Evolutionary conservation across 2,329 filamentous ascomycete species (phyloP).

Genomic region (Ophiostoma sp.): DNA sequence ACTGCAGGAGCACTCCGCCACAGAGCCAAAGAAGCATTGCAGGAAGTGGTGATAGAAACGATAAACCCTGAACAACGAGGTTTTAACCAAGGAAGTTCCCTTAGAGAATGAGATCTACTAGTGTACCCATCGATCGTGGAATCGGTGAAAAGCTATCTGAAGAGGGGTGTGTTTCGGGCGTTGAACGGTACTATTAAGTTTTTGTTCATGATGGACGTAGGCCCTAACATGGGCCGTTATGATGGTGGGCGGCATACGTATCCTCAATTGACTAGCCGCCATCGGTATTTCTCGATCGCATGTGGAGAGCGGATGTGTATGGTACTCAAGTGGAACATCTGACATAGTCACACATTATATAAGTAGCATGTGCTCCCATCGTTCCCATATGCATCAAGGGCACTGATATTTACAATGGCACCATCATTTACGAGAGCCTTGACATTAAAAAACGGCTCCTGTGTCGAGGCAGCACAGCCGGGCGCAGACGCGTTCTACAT

Average conservation of each 20-base stretch:
- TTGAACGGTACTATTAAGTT: background rate
- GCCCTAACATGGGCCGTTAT: background rate
- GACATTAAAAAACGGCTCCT: background rate
- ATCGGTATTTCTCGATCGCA: too few relatives aligned
- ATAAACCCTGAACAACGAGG: slow-evolving; percentile 5
- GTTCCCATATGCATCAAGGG: background rate
- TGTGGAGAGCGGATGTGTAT: background rate
- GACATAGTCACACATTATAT: background rate
- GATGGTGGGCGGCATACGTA: too few relatives aligned
- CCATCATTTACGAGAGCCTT: background rate
- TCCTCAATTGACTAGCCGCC: too few relatives aligned
- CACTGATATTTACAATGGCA: background rate
- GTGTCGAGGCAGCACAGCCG: background rate
- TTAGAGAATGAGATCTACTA: slow-evolving; percentile 14
- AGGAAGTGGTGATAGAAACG: slow-evolving; percentile 4
- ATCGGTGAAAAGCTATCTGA: slow-evolving; percentile 5
- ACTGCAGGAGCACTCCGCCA: slow-evolving; percentile 8
- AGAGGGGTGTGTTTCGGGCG: background rate
- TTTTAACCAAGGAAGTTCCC: slow-evolving; percentile 13
- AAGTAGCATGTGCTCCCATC: background rate
- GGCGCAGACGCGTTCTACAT: background rate
- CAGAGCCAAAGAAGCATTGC: slow-evolving; percentile 12
- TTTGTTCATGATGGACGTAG: background rate
- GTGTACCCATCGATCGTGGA: slow-evolving; percentile 12
- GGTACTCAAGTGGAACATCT: background rate